These are phyloP conservation scores for Candida rishiriensis DNA, from an alignment of 805 yeast species.

Conservation along the genomic window DNA sequence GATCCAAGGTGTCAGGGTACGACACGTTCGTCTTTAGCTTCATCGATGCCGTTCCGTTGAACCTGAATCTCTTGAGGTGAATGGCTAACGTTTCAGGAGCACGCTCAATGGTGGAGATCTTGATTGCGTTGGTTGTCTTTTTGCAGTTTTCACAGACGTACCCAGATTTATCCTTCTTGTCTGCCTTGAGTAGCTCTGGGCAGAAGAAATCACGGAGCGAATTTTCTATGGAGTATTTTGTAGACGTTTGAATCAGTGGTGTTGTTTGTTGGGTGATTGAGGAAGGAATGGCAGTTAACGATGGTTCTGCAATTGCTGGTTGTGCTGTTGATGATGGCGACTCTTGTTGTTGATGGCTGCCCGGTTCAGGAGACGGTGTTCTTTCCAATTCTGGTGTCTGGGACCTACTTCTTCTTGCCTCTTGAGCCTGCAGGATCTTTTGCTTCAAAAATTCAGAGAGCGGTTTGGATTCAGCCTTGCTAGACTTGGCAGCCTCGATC, in stretches of 20 bases:
- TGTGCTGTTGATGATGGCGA: slow-evolving; percentile 6
- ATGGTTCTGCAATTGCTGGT: slow-evolving; percentile 1
- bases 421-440: slow-evolving; percentile 25
- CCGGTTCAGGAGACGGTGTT: not conserved
- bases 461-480: slow-evolving; percentile 17
- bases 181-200: slow-evolving; percentile 70
- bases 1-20: slow-evolving; percentile 73
- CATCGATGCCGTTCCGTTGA: slow-evolving; percentile 68
- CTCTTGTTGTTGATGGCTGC: slow-evolving; percentile 1
- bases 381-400: slow-evolving; percentile 20
- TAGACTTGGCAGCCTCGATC: slow-evolving; percentile 24
- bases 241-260: not conserved
- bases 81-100: slow-evolving; percentile 87
- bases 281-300: not conserved
- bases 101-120: slow-evolving; percentile 65
- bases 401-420: slow-evolving; percentile 21
- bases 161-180: slow-evolving; percentile 64
- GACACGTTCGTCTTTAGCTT: slow-evolving; percentile 85
- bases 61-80: slow-evolving; percentile 88
- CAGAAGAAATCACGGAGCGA: slow-evolving; percentile 80
- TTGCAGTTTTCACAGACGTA: slow-evolving; percentile 88
- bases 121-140: slow-evolving; percentile 69
- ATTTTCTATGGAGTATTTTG: slow-evolving; percentile 61
- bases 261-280: not conserved
- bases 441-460: slow-evolving; percentile 27